A percentile compares a stretch with the other conserved stretches of the same genome.
Evolutionary conservation across 306 rosid genomes (phyloP).

Genomic region (Rubus parviflorus): DNA sequence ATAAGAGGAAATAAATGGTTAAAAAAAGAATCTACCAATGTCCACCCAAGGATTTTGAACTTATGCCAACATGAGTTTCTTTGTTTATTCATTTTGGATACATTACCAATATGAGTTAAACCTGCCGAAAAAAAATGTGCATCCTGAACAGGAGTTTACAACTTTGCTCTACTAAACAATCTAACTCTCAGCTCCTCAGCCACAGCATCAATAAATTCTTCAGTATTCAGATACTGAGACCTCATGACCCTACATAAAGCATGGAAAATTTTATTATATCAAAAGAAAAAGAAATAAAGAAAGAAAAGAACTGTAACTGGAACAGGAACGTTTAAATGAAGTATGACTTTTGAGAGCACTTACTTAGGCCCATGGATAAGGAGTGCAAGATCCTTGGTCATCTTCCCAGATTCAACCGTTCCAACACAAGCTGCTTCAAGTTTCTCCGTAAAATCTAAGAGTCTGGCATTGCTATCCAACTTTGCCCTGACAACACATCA

Average conservation of each 20-base stretch:
- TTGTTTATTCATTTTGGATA: not conserved
- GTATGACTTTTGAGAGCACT: constrained; percentile 23
- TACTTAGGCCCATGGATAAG: constrained; percentile 82
- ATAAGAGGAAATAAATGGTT: not conserved
- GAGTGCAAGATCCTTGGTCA: constrained; percentile 97
- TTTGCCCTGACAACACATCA: constrained; percentile 58
- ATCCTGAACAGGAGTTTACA: constrained; percentile 12
- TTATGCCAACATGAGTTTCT: not conserved
- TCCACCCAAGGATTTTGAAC: not conserved
- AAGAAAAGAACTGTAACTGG: too few species aligned
- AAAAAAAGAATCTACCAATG: not conserved
- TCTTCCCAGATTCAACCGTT: constrained; percentile 83
- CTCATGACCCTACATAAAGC: constrained; percentile 58
- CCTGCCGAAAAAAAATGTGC: not conserved
- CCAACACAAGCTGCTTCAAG: constrained; percentile 79
- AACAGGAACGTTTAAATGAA: not conserved
- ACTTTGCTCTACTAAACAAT: constrained; percentile 47
- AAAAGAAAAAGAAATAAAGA: not conserved
- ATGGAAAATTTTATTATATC: constrained; percentile 15
- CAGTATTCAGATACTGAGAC: constrained; percentile 69
- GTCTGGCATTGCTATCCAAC: constrained; percentile 70
- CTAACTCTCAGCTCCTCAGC: constrained; percentile 61
- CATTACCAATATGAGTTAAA: not conserved
- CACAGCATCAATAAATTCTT: constrained; percentile 82
- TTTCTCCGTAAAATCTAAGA: constrained; percentile 63